Base-by-base conservation (phyloP, 2,329 filamentous ascomycete genomes). In the Colletotrichum lentis region DNA sequence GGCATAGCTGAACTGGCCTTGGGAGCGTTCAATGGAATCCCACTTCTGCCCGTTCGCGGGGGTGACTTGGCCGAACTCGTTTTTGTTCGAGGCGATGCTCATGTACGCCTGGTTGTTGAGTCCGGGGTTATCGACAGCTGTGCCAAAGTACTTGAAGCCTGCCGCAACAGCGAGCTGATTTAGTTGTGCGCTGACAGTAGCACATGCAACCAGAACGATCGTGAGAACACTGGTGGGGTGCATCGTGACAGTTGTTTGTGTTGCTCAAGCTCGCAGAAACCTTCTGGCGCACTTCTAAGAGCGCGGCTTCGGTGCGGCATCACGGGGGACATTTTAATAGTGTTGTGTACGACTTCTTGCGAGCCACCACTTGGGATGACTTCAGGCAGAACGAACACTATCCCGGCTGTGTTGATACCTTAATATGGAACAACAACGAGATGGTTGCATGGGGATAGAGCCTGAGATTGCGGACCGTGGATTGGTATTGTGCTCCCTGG, bases 41-140 rank as follows among this genome's bases (percentile, higher is more conserved):
- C 88, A 91, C 81, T 88, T 84, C 75, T 88, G 85, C 2, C 84
- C 83, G 74, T 91, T 91, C 62, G 84, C 86, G 0, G 88, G 87
- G 0, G 88, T 90, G 27, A 90, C 81, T 75, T 88, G 85, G 27
- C 89, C 89, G 73, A 91, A 91, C 76, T 90, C 80, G 56, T 81
- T 78, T 73, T 90, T 87, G 74, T 87, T 79, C 64, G 80, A 81
- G 46, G 89, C 77, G 70, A 88, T 85, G 6, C 77, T 75, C 52
- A 79, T 77, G 76, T 91, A 91, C 24, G 54, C 44, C 16, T 37
- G 27, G 27, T 59, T 52, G 54, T 24, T 41, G 6, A 64, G 53
- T 2, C 41, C 61, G 3, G 52, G 52, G n/a, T 64, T 64, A 31
- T 66, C 67, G 39, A 66, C 57, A 35, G 57, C 50, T n/a, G 65